phyloP scores from a whole-genome alignment of 495 filamentous ascomycete species.

The Aspergillus sclerotioniger region DNA sequence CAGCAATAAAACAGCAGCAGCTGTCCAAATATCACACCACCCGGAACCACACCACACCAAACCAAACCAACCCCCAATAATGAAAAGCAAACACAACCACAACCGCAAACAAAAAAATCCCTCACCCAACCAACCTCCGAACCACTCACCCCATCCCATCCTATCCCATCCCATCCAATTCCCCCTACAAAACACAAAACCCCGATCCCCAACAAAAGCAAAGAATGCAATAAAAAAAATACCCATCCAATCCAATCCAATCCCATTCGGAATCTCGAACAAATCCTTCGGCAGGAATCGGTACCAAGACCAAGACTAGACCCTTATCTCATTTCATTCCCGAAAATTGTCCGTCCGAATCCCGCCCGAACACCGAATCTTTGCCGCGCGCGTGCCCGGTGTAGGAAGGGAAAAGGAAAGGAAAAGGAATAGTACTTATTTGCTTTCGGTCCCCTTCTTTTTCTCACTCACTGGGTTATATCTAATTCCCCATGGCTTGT shows the following conservation, averaged over 20 bases:
- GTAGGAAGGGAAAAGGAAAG: not conserved
- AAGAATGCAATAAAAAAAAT: not conserved
- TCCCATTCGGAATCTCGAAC: not conserved
- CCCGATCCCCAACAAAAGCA: not conserved
- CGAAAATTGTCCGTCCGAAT: not conserved
- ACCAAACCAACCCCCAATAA: no score
- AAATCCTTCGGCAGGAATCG: not conserved
- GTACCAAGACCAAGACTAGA: not conserved
- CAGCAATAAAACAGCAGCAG: no score
- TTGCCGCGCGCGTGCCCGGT: not conserved
- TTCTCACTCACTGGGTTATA: not conserved
- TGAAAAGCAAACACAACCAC: not conserved
- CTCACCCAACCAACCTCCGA: constrained; percentile 2
- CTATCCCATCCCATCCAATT: no score
- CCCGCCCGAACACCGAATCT: constrained; percentile 3
- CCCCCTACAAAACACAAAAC: no score
- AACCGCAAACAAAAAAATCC: constrained; percentile 4
- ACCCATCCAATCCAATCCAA: not conserved
- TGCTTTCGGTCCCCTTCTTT: not conserved
- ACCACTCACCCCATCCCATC: no score
- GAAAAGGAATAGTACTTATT: not conserved
- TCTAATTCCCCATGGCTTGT: no score
- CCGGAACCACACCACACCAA: constrained; percentile 5
- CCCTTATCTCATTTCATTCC: not conserved
- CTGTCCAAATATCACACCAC: not conserved